A percentile compares a stretch with the other conserved stretches of the same genome.
Evolutionary conservation across 2,329 filamentous ascomycete genomes (phyloP).

Genomic region (Paraconiothyrium sp.): DNA sequence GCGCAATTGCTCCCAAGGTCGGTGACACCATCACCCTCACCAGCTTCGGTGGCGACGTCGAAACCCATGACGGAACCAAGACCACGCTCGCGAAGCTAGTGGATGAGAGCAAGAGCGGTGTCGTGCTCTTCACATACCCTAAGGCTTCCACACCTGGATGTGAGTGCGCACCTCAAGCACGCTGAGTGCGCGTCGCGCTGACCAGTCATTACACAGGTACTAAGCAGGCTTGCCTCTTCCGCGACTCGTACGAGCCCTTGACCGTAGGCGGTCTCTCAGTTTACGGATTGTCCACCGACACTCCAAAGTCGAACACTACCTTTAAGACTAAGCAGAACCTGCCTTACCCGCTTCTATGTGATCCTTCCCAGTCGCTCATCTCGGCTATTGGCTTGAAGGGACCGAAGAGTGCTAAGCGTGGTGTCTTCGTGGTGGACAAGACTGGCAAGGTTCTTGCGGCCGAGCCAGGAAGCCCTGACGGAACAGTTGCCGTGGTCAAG

Average conservation of each 20-base stretch:
- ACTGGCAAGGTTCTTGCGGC: conserved; percentile 79
- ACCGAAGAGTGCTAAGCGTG: conserved; percentile 81
- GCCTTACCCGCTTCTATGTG: conserved; percentile 88
- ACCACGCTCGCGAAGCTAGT: conserved; percentile 83
- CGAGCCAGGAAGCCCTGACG: conserved; percentile 78
- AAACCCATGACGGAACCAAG: conserved; percentile 84
- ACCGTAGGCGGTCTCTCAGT: conserved; percentile 83
- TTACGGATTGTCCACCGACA: conserved; percentile 89
- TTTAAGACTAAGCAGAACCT: conserved; percentile 94
- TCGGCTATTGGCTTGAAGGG: conserved; percentile 84
- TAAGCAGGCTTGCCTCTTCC: conserved; percentile 91
- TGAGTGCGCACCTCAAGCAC: conserved; percentile 61
- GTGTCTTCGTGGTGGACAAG: conserved; percentile 89
- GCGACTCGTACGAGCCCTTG: conserved; percentile 80
- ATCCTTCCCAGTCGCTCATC: conserved; percentile 78
- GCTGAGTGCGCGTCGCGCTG: conserved; percentile 17
- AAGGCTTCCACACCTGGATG: conserved; percentile 94
- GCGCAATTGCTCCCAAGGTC: conserved; percentile 44
- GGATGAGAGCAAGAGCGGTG: conserved; percentile 82
- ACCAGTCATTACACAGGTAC: conserved; percentile 70
- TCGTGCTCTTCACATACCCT: conserved; percentile 95
- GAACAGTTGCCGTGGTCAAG: conserved; percentile 80
- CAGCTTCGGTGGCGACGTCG: conserved; percentile 73
- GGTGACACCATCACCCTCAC: conserved; percentile 65
- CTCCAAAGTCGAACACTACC: conserved; percentile 87